Percentiles rank a stretch among this genome's conserved stretches.
Conservation (phyloP, 1,139 yeast species). For the Suhomyces bokatorum region DNA sequence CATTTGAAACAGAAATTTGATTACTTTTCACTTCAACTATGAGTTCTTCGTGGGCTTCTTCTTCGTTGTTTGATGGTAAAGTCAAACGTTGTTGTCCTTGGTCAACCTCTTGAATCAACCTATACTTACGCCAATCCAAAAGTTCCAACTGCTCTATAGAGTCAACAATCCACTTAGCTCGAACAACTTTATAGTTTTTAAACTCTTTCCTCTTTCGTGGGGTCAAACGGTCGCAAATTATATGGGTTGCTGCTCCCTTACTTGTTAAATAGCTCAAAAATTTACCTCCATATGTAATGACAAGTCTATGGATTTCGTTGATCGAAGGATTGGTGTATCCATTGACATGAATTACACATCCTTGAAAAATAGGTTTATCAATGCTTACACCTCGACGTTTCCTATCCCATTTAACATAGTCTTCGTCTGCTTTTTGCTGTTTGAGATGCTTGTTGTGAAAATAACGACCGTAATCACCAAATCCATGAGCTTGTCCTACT, state of each 20-base stretch:
- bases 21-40: too few relatives aligned
- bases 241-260: slow-evolving; percentile 79
- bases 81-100: slow-evolving; percentile 50
- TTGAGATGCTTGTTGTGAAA: slow-evolving; percentile 65
- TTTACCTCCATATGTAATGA: slow-evolving; percentile 78
- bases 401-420: slow-evolving; percentile 50
- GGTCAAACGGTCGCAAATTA: slow-evolving; percentile 76
- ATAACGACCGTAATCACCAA: slow-evolving; percentile 71
- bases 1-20: too few relatives aligned
- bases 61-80: too few relatives aligned
- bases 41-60: too few relatives aligned
- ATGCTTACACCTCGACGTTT: slow-evolving; percentile 33
- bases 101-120: slow-evolving; percentile 52
- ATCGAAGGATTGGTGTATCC: slow-evolving; percentile 85
- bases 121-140: slow-evolving; percentile 68
- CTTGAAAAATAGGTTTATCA: slow-evolving; percentile 49
- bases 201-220: slow-evolving; percentile 71
- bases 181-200: slow-evolving; percentile 69
- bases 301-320: slow-evolving; percentile 65
- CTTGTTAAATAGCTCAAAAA: slow-evolving; percentile 67
- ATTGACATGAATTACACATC: slow-evolving; percentile 72
- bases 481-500: slow-evolving; percentile 45
- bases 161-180: slow-evolving; percentile 80
- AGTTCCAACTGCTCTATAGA: slow-evolving; percentile 49
- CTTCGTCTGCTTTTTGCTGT: slow-evolving; percentile 67